These are phyloP conservation scores for Mrakia hoshinonis DNA, from an alignment of 768 basidiomycete genomes.

Conservation along the genomic window DNA sequence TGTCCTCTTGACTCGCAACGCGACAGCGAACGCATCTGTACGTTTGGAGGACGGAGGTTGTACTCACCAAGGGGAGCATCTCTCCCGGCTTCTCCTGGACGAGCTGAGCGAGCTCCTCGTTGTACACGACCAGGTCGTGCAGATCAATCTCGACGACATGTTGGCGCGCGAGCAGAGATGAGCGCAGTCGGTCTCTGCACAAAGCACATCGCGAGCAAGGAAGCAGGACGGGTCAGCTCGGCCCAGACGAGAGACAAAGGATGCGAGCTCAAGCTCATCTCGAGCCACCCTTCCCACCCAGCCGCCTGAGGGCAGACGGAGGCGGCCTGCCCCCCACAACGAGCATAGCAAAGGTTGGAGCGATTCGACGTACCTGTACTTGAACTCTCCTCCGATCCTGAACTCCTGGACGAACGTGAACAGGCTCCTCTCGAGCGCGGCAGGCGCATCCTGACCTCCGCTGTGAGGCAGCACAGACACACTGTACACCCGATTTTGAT, in stretches of 20 bases:
- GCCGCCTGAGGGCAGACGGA: no score
- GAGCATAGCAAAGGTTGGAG: not conserved
- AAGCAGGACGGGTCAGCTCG: not conserved
- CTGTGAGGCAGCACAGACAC: constrained; percentile 66
- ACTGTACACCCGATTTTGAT: constrained; percentile 68
- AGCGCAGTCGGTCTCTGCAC: constrained; percentile 70
- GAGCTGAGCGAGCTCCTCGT: constrained; percentile 85
- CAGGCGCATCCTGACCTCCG: constrained; percentile 56
- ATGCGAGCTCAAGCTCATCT: not conserved
- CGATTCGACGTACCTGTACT: constrained; percentile 60
- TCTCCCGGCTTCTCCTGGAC: constrained; percentile 86
- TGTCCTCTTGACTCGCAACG: no score
- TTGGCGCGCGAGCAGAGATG: constrained; percentile 79
- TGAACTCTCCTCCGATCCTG: constrained; percentile 80
- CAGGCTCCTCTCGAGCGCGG: constrained; percentile 69
- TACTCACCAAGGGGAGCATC: constrained; percentile 69
- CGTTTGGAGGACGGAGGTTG: no score
- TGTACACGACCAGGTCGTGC: constrained; percentile 58
- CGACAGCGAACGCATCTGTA: no score
- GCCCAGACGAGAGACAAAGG: constrained; percentile 1
- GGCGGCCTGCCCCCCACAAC: not conserved
- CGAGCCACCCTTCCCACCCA: not conserved
- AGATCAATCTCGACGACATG: constrained; percentile 80
- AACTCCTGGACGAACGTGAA: constrained; percentile 81
- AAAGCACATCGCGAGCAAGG: not conserved